Evolutionary conservation across 139 green algal species (phyloP).

Genomic region (Diplosphaera chodatii): DNA sequence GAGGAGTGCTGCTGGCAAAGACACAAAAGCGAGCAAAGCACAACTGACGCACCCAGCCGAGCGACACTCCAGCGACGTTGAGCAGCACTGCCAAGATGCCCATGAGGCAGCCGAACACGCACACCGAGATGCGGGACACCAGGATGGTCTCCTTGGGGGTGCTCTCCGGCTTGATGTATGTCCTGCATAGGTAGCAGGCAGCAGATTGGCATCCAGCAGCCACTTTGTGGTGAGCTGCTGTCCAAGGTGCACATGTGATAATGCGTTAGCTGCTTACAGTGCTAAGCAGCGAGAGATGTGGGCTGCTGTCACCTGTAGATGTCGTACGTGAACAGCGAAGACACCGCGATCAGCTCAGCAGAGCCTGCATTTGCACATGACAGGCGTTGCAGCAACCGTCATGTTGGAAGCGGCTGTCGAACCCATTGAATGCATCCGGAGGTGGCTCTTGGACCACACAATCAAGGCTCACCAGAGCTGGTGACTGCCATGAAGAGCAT

Average conservation of each 20-base stretch:
- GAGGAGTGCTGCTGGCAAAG: no score
- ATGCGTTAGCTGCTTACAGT: no score
- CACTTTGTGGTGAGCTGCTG: no score
- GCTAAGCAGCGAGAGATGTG: no score
- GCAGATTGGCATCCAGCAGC: no score
- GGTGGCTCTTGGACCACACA: no score
- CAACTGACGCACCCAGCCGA: constrained; percentile 72
- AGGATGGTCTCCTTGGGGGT: constrained; percentile 70
- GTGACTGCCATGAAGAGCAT: constrained; percentile 75
- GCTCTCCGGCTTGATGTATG: constrained; percentile 59
- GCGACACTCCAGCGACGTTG: constrained; percentile 5
- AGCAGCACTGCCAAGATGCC: constrained; percentile 50
- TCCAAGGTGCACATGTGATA: no score
- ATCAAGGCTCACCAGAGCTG: neutral
- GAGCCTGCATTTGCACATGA: constrained; percentile 54
- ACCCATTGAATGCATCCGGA: no score
- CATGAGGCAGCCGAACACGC: constrained; percentile 68
- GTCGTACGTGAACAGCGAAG: constrained; percentile 76
- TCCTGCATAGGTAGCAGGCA: constrained; percentile 2
- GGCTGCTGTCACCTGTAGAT: constrained; percentile 42
- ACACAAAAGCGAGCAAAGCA: no score
- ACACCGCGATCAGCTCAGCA: constrained; percentile 82
- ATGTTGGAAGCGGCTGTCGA: no score
- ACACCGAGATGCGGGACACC: constrained; percentile 53
- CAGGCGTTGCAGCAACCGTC: neutral